These are phyloP conservation scores for Epichloe uncinata DNA, from an alignment of 2,329 filamentous ascomycete species.

Conservation along the genomic window DNA sequence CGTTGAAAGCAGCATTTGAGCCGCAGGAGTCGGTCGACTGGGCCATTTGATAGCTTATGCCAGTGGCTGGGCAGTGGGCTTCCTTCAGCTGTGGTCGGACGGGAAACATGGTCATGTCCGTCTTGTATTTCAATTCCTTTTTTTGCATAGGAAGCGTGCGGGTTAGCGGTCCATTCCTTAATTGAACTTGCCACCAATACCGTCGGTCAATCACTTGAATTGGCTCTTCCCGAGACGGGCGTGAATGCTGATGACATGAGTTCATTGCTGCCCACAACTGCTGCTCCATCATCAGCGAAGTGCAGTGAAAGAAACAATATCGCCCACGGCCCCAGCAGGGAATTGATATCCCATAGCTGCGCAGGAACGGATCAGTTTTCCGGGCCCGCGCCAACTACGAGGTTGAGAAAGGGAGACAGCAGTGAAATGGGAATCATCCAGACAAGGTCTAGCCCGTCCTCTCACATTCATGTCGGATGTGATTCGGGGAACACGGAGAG, in stretches of 20 bases:
- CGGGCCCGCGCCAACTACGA: too few species aligned
- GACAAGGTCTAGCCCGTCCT: too few species aligned
- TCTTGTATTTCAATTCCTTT: not conserved
- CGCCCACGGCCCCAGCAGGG: too few species aligned
- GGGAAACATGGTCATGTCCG: not conserved
- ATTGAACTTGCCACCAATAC: not conserved
- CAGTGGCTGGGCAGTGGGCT: not conserved
- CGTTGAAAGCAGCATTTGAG: not conserved
- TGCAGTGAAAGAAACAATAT: too few species aligned
- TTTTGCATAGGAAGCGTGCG: conserved; percentile 5
- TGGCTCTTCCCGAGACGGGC: not conserved
- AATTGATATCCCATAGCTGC: too few species aligned
- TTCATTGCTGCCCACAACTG: too few species aligned
- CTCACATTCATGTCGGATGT: too few species aligned
- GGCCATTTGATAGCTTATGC: not conserved
- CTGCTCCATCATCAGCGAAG: too few species aligned
- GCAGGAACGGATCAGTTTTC: too few species aligned
- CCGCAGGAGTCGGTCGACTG: not conserved
- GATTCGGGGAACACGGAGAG: too few species aligned
- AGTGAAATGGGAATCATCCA: too few species aligned
- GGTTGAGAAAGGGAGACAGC: too few species aligned
- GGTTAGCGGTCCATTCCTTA: not conserved
- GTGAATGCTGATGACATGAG: not conserved
- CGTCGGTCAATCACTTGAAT: not conserved
- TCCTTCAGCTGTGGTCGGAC: not conserved